A percentile compares a stretch with the other conserved stretches of the same genome.
Conservation (phyloP, 2,329 filamentous ascomycete species). For the Didymella lethalis region DNA sequence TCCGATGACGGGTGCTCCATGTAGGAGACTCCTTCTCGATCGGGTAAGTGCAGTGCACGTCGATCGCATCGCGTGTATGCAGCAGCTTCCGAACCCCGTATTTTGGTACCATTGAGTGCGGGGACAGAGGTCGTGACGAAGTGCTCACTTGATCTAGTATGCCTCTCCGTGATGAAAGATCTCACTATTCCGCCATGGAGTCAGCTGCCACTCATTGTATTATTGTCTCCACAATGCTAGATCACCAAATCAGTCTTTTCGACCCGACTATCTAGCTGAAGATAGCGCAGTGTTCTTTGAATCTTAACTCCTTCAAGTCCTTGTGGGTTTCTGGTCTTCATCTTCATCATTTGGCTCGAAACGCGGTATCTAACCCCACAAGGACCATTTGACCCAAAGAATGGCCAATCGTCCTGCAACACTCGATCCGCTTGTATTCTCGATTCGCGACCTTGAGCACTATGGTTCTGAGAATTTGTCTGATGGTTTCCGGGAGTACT, state of each 20-base stretch:
- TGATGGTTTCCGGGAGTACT: conserved; percentile 58
- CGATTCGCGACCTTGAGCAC: conserved; percentile 42
- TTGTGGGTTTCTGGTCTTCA: conserved; percentile 4
- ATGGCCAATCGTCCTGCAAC: conserved; percentile 31
- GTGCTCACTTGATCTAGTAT: conserved; percentile 15
- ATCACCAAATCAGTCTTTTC: conserved; percentile 1
- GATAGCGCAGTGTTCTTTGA: background rate
- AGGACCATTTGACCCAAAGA: background rate
- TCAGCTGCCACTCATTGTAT: conserved; percentile 2
- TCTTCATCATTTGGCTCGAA: background rate
- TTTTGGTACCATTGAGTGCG: background rate
- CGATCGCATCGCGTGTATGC: background rate
- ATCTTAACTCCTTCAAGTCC: conserved; percentile 2
- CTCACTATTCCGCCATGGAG: background rate
- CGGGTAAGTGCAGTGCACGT: conserved; percentile 13
- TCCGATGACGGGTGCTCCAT: conserved; percentile 9
- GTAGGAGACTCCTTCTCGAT: conserved; percentile 17
- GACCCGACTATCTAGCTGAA: background rate
- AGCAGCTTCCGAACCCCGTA: conserved; percentile 1
- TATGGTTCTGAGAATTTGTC: conserved; percentile 52
- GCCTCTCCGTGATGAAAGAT: conserved; percentile 7
- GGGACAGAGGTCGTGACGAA: background rate
- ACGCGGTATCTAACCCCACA: background rate
- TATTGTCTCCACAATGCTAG: background rate
- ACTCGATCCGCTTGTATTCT: conserved; percentile 32